Evolutionary conservation across 176 grass and related monocot species (phyloP).

Genomic region (Hsuehochloa calcarea): DNA sequence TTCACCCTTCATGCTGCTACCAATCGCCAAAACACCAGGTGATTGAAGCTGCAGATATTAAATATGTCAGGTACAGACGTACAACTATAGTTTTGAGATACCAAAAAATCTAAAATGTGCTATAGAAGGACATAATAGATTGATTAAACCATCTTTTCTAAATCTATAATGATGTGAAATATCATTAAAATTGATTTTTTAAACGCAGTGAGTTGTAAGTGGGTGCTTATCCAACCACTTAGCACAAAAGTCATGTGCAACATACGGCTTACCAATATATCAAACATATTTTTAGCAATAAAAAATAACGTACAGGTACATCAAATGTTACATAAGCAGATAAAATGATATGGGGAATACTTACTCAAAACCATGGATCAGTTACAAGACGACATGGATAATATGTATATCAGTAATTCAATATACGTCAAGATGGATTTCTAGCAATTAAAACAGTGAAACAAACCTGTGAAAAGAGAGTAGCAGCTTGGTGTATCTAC

Average conservation of each 20-base stretch:
- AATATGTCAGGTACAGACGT: slow-evolving; percentile 21
- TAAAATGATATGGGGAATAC: no score
- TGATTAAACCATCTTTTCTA: not conserved
- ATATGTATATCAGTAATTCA: no score
- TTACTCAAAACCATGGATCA: no score
- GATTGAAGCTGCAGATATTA: slow-evolving; percentile 79
- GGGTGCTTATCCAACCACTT: no score
- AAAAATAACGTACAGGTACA: no score
- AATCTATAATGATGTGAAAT: not conserved
- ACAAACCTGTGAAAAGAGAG: slow-evolving; percentile 92
- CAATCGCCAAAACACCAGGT: slow-evolving; percentile 89
- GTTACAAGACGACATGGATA: no score
- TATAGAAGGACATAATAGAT: slow-evolving; percentile 4
- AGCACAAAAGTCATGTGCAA: no score
- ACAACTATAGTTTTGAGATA: slow-evolving; percentile 20
- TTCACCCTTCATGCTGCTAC: slow-evolving; percentile 99
- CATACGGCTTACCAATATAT: no score
- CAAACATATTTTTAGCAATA: no score
- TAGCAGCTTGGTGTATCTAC: slow-evolving; percentile 98
- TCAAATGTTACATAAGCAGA: no score
- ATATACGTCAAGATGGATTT: not conserved
- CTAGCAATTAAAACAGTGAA: not conserved
- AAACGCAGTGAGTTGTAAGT: no score
- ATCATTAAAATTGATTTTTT: not conserved
- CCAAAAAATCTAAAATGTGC: not conserved